These are phyloP conservation scores for Echria macrotheca DNA, from an alignment of 495 filamentous ascomycete genomes.

Conservation along the genomic window DNA sequence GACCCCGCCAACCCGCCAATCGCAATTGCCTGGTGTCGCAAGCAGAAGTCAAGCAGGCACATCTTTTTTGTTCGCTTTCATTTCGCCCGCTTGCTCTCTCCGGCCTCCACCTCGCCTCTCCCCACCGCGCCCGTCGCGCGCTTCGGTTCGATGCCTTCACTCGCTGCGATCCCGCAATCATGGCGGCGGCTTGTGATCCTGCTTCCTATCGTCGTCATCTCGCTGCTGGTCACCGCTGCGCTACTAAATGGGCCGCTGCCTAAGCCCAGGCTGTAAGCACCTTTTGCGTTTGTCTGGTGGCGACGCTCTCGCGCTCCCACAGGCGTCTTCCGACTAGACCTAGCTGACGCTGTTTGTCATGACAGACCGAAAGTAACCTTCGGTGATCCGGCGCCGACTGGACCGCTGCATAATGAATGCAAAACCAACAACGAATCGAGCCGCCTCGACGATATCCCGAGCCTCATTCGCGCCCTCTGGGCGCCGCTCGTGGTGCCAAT, in stretches of 20 bases:
- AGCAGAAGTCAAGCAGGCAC: no score
- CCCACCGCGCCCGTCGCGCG: neutral
- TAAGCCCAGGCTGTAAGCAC: slow-evolving; percentile 18
- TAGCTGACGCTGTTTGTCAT: neutral
- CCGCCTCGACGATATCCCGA: slow-evolving; percentile 17
- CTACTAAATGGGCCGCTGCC: slow-evolving; percentile 19
- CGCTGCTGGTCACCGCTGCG: slow-evolving; percentile 12
- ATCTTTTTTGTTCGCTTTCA: no score
- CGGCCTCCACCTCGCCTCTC: no score
- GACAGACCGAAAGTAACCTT: slow-evolving; percentile 20
- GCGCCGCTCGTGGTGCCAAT: slow-evolving; percentile 22
- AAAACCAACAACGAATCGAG: neutral
- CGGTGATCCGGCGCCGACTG: neutral
- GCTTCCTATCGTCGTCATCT: slow-evolving; percentile 12
- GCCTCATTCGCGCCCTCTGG: slow-evolving; percentile 23
- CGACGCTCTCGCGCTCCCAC: no score
- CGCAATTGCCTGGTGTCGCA: no score
- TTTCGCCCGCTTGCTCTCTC: neutral
- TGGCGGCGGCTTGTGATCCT: slow-evolving; percentile 22
- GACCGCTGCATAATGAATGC: slow-evolving; percentile 3
- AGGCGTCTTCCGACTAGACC: neutral
- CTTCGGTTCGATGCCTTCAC: no score
- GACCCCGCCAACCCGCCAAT: no score
- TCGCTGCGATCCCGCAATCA: slow-evolving; percentile 24
- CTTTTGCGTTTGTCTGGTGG: neutral